These are phyloP conservation scores for Penicillium taxi DNA, from an alignment of 495 filamentous ascomycete genomes.

Conservation along the genomic window DNA sequence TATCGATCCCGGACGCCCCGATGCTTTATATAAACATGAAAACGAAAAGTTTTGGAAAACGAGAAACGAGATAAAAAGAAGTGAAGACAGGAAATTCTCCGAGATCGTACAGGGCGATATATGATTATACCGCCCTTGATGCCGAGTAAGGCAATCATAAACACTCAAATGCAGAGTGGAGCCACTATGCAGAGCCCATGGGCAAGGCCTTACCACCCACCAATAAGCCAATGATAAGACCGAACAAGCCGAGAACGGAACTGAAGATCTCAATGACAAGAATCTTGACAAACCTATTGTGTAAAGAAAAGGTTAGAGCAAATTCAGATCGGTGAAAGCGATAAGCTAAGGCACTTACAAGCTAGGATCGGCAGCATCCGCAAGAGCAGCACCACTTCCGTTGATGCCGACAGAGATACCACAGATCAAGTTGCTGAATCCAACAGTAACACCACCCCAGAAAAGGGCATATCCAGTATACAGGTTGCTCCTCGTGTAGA, in stretches of 20 bases:
- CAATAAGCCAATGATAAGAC: constrained; percentile 87
- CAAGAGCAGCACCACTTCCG: constrained; percentile 89
- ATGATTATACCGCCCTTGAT: not conserved
- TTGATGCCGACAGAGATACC: constrained; percentile 97
- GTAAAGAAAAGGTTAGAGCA: constrained; percentile 5
- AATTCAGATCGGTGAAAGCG: not conserved
- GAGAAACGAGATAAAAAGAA: constrained; percentile 8
- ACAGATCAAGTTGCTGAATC: constrained; percentile 89
- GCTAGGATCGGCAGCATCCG: constrained; percentile 87
- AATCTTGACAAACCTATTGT: constrained; percentile 87
- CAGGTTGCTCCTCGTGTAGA: constrained; percentile 63
- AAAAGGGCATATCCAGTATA: constrained; percentile 97
- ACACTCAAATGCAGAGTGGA: not conserved
- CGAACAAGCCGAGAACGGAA: constrained; percentile 95
- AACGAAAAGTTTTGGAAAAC: constrained; percentile 16
- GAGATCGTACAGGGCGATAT: constrained; percentile 9
- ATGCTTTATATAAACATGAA: constrained; percentile 36
- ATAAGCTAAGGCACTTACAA: constrained; percentile 64
- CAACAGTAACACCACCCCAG: constrained; percentile 90
- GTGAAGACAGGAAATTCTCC: constrained; percentile 5
- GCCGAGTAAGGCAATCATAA: constrained; percentile 3
- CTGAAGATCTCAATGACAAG: constrained; percentile 99
- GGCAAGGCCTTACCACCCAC: constrained; percentile 72
- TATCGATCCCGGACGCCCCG: constrained; percentile 36
- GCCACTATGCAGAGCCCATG: constrained; percentile 47